phyloP scores from a whole-genome alignment of 2,329 filamentous ascomycete genomes.

The Acrodontium crateriforme region DNA sequence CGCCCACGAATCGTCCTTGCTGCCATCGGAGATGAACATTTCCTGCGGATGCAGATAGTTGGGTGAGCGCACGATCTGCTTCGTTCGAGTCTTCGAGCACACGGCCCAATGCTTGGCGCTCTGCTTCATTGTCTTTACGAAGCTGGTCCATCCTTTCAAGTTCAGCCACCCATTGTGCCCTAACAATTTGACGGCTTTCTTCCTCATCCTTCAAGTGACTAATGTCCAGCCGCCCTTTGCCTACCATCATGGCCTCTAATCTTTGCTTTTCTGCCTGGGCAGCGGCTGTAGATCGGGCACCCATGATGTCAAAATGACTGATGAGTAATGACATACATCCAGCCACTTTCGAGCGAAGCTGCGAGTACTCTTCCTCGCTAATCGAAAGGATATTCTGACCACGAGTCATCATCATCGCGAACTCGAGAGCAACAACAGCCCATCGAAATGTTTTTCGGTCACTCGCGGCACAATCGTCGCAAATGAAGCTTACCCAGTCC shows the following conservation, averaged over 20 bases:
- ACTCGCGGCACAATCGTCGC: constrained; percentile 86
- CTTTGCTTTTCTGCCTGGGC: constrained; percentile 88
- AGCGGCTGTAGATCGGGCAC: constrained; percentile 80
- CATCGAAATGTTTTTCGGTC: constrained; percentile 95
- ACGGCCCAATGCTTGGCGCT: constrained; percentile 74
- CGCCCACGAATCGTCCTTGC: constrained; percentile 94
- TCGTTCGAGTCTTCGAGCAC: constrained; percentile 92
- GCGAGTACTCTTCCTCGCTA: constrained; percentile 74
- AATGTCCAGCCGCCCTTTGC: constrained; percentile 66
- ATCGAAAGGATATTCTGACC: constrained; percentile 88
- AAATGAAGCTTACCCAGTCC: constrained; percentile 97
- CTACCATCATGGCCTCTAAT: constrained; percentile 63
- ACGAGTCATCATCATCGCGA: constrained; percentile 93
- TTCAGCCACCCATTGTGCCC: constrained; percentile 59
- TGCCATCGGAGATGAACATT: constrained; percentile 97
- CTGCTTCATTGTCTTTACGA: constrained; percentile 65
- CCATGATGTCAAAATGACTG: constrained; percentile 98
- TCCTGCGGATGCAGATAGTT: constrained; percentile 82
- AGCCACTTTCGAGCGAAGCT: constrained; percentile 73
- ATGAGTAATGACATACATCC: constrained; percentile 96
- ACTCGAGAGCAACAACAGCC: constrained; percentile 90
- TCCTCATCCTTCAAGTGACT: constrained; percentile 64
- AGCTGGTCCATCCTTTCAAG: constrained; percentile 64
- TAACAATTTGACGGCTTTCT: constrained; percentile 64
- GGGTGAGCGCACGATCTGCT: constrained; percentile 86